Evolutionary conservation across 139 green algal genomes (phyloP), one percentile per base, ranked within the genome.

Genomic region (Monoraphidium neglectum): DNA sequence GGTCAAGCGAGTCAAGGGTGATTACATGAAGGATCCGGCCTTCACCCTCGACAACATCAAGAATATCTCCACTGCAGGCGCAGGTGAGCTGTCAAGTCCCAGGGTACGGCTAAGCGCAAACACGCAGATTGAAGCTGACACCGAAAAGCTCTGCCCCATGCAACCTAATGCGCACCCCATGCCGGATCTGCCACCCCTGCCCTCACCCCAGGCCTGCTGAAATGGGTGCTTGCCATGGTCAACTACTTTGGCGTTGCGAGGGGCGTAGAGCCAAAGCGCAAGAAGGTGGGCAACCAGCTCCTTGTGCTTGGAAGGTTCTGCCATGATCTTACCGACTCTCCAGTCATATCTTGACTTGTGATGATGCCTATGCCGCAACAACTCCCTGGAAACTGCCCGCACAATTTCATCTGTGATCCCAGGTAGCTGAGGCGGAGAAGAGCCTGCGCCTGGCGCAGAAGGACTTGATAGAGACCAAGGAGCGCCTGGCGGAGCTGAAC

Each of bases 201-300:
- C n/a, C n/a, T n/a, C n/a, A n/a, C 8, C 40, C 89, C 90, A 38
- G 93, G 93, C 51, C 85, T 97, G 66, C 93, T 92, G 77, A 91
- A 95, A 57, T 97, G 92, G 88, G 90, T 91, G n/a, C 88, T 95
- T 77, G 94, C 95, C 78, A 97, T 97, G 74, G 88, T 96, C 69
- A 92, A 90, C 74, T 97, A 97, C 87, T 96, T 90, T 78, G 92
- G 95, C 73, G 91, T 95, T 38, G 92, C 92, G 65, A 86, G 78
- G 49, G 86, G 91, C 72, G 89, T 93, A 49, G 91, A 96, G 86
- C 93, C 93, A 67, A 96, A 95, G 89, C 83, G 91, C 56, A 72
- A 73, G 47, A 79, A 79, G 66, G 73, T 79, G 16, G n/a, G n/a
- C n/a, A n/a, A n/a, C 18, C 49, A 26, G 49, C 49, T 26, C 49